A percentile compares a stretch with the other conserved stretches of the same genome.
These are phyloP conservation scores for Tympanopsis confertula DNA, from an alignment of 2,329 filamentous ascomycete genomes.

Conservation along the genomic window DNA sequence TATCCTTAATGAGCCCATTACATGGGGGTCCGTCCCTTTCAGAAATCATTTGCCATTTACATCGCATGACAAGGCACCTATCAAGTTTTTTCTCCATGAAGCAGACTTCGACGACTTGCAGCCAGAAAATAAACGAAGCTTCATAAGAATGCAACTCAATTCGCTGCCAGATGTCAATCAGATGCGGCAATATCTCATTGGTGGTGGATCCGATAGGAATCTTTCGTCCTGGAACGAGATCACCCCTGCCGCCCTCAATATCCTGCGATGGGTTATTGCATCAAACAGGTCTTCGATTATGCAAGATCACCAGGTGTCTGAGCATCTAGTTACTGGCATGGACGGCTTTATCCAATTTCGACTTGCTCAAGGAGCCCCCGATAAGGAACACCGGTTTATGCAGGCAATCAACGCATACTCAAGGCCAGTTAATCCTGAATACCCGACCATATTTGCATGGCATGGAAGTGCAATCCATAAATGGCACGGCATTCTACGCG, in stretches of 20 bases:
- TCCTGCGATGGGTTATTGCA: conserved; percentile 79
- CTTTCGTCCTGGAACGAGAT: conserved; percentile 31
- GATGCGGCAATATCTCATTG: conserved; percentile 37
- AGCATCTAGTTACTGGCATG: conserved; percentile 41
- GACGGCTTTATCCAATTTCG: conserved; percentile 67
- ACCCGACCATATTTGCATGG: conserved; percentile 74
- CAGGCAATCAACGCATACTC: conserved; percentile 40
- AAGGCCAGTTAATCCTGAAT: conserved; percentile 11
- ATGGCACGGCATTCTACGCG: conserved; percentile 83
- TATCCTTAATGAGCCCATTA: too few species aligned
- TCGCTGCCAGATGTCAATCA: conserved; percentile 48
- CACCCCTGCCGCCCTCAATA: conserved; percentile 48
- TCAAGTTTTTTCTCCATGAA: conserved; percentile 29
- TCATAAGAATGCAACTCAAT: conserved; percentile 39
- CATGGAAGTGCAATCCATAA: conserved; percentile 69
- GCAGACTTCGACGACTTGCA: conserved; percentile 44
- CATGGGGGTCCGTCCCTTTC: too few species aligned
- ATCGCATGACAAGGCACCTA: conserved; percentile 7
- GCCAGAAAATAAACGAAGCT: conserved; percentile 30
- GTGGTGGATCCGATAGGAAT: conserved; percentile 16
- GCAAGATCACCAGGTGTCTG: conserved; percentile 44
- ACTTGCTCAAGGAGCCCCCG: conserved; percentile 77
- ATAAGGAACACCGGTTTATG: conserved; percentile 70
- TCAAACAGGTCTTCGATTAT: conserved; percentile 82
- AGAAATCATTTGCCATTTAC: too few species aligned